phyloP scores from a whole-genome alignment of 176 grass and related monocot species.

The Saccharum spontaneum region DNA sequence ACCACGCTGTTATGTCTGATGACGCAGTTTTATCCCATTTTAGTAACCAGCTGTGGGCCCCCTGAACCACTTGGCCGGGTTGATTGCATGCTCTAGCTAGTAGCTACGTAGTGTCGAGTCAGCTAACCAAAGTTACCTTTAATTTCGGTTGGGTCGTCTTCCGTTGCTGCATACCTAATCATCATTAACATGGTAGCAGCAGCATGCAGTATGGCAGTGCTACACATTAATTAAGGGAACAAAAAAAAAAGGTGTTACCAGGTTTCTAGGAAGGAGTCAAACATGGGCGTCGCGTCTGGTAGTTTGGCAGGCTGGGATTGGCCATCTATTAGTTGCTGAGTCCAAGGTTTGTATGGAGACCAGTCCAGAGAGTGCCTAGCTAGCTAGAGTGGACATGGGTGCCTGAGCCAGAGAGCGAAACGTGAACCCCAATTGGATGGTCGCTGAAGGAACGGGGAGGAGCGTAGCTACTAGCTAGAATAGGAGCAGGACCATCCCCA shows the following conservation, averaged over 20 bases:
- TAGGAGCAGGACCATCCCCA: not conserved
- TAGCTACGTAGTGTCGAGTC: not conserved
- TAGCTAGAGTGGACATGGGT: not conserved
- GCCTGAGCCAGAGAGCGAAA: slow-evolving; percentile 29
- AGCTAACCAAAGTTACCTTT: slow-evolving; percentile 9
- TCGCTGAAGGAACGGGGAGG: not conserved
- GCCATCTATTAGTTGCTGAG: not conserved
- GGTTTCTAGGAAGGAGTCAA: slow-evolving; percentile 16
- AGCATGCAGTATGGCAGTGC: no score
- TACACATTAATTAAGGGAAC: no score
- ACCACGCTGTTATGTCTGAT: slow-evolving; percentile 8
- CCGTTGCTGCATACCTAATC: no score
- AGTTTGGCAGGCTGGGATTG: slow-evolving; percentile 40
- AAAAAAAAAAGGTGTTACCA: slow-evolving; percentile 2
- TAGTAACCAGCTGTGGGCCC: not conserved
- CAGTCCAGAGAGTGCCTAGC: not conserved
- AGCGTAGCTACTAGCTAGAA: not conserved
- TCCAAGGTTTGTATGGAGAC: slow-evolving; percentile 35
- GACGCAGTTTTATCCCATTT: not conserved
- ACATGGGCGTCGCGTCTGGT: slow-evolving; percentile 5
- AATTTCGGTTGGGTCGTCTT: not conserved
- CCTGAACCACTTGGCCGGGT: not conserved
- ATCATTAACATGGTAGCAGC: no score
- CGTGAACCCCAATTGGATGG: slow-evolving; percentile 32
- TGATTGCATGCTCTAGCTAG: not conserved